Evolutionary conservation across 2,329 filamentous ascomycete species (phyloP), one percentile per base, ranked within the genome.

Genomic region (Eutypa lata): DNA sequence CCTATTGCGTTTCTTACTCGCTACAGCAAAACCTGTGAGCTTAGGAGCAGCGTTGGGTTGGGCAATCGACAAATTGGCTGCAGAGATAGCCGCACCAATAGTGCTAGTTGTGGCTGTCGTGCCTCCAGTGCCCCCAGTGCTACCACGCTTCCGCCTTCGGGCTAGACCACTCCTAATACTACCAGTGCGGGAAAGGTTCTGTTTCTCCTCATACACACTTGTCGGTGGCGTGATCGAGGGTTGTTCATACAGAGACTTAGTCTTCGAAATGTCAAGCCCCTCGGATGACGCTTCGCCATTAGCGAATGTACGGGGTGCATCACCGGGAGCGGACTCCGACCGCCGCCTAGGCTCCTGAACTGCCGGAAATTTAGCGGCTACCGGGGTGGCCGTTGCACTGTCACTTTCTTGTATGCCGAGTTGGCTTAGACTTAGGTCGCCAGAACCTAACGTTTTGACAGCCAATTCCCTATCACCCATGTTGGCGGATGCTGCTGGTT

Each of bases 11-110:
- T 94, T 97, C 70, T 95, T 96, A 68, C 90, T 95, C 47, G 94
- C 94, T 58, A 97, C 91, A 48, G 94, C 93, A 68, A 99, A 99
- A 0, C 94, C 94, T 4, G 93, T 96, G 58, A 96, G 78, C 58
- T 92, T 91, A 44, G 90, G 88, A 5, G 75, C 76, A 38, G 78
- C 76, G 26, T 76, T 76, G 14, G 88, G 82, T 60, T 88, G 83
- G 16, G 83, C 83, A n/a, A 92, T 71, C 3, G 87, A 86, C 35
- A 81, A 77, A 54, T 87, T 87, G 53, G 84, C 87, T n/a, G 86
- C 83, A 49, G 82, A 83, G 60, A 92, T 84, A 16, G 86, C 84
- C 7, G 88, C 87, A 50, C 86, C 88, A 57, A 93, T 86, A 1
- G 87, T 87, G 40, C 79, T 83, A 19, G 79, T 77, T 7, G 82